Percentiles rank a stretch among this genome's conserved stretches.
phyloP scores from a whole-genome alignment of 129 eudicot genomes.

The Daucus carota region DNA sequence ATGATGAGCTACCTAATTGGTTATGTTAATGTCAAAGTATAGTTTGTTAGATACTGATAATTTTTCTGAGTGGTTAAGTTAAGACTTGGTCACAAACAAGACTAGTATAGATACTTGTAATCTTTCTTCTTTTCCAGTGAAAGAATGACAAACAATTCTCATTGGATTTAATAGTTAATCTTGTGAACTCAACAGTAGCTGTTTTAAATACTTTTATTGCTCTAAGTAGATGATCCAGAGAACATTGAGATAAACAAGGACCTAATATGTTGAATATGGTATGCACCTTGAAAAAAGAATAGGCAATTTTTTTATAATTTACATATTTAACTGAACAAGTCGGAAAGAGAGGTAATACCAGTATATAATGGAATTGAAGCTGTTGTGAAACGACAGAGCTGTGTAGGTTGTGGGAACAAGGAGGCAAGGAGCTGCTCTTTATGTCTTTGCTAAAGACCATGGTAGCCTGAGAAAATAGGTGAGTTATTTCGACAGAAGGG shows the following conservation, averaged over 20 bases:
- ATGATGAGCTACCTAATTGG: background rate
- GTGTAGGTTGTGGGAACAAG: background rate
- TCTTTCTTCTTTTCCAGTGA: background rate
- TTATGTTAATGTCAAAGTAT: background rate
- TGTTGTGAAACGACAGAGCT: background rate
- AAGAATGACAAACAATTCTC: background rate
- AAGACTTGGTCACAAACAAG: background rate
- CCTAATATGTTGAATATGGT: too few relatives aligned
- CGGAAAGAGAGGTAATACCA: background rate
- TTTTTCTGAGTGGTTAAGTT: background rate
- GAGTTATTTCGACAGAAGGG: too few relatives aligned
- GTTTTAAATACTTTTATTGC: too few relatives aligned
- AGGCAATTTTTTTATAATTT: background rate
- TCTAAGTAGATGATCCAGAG: background rate
- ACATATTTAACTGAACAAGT: background rate
- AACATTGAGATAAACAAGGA: background rate
- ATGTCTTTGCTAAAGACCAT: too few relatives aligned
- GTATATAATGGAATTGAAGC: background rate
- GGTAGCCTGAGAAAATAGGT: too few relatives aligned
- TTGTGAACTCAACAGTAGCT: too few relatives aligned
- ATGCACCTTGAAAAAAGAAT: too few relatives aligned
- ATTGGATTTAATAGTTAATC: background rate
- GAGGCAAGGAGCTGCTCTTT: background rate
- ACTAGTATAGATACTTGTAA: background rate
- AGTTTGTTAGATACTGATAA: background rate